Conservation (phyloP, 306 rosid species). For the Rosa multiflora region DNA sequence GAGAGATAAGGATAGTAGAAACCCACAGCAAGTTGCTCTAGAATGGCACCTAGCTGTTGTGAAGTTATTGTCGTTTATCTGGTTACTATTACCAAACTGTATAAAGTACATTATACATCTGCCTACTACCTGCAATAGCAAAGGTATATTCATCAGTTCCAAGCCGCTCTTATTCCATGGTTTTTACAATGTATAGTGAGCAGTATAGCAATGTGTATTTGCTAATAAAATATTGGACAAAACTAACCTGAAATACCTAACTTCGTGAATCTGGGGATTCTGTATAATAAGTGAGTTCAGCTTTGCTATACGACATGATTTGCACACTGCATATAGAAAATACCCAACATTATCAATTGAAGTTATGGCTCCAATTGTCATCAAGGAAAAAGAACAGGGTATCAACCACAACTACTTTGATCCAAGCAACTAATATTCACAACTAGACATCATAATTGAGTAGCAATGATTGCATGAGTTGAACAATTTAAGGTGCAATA, state of each 20-base stretch:
- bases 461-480: background rate
- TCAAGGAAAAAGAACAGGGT: background rate
- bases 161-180: background rate
- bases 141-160: background rate
- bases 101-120: slow-evolving; percentile 14
- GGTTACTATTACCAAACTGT: slow-evolving; percentile 17
- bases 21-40: too few species aligned
- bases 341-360: slow-evolving; percentile 9
- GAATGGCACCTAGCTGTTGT: too few species aligned
- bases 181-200: background rate
- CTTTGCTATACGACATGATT: slow-evolving; percentile 36
- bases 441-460: background rate
- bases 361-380: background rate
- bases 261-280: background rate
- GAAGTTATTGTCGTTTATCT: background rate
- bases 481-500: background rate
- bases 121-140: slow-evolving; percentile 27
- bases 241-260: slow-evolving; percentile 24
- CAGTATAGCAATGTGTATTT: background rate
- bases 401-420: background rate
- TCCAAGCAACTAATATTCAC: background rate
- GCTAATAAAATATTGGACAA: slow-evolving; percentile 1
- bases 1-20: too few species aligned
- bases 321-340: slow-evolving; percentile 46
- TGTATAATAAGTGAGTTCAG: too few species aligned